Evolutionary conservation across 805 yeast genomes (phyloP).

Genomic region (Ogataea pilisensis): DNA sequence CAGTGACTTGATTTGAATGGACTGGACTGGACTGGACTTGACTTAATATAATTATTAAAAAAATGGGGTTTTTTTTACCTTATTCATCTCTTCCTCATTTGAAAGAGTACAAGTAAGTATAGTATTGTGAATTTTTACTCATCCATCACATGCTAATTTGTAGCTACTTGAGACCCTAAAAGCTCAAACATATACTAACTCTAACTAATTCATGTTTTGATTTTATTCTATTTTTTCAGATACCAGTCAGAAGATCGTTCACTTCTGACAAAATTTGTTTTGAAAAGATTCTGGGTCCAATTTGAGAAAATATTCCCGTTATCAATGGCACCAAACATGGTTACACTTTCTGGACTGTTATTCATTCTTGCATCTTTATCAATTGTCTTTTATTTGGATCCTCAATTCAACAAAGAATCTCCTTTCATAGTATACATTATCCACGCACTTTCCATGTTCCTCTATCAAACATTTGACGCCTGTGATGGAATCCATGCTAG

Average conservation of each 20-base stretch:
- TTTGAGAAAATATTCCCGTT: slow-evolving; percentile 74
- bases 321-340: slow-evolving; percentile 90
- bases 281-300: slow-evolving; percentile 78
- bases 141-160: too few relatives aligned
- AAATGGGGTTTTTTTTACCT: slow-evolving; percentile 49
- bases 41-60: too few relatives aligned
- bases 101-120: slow-evolving; percentile 42
- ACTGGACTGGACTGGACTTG: too few relatives aligned
- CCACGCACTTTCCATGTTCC: slow-evolving; percentile 77
- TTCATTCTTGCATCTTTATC: slow-evolving; percentile 64
- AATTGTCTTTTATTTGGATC: slow-evolving; percentile 70
- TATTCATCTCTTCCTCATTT: slow-evolving; percentile 38
- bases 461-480: slow-evolving; percentile 94
- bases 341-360: slow-evolving; percentile 73
- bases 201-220: neutral
- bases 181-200: too few relatives aligned
- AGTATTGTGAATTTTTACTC: too few relatives aligned
- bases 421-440: slow-evolving; percentile 77
- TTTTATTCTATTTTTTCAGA: too few relatives aligned
- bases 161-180: neutral
- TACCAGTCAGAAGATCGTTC: slow-evolving; percentile 82
- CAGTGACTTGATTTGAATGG: too few relatives aligned
- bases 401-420: slow-evolving; percentile 49
- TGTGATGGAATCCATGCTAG: slow-evolving; percentile 96
- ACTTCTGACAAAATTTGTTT: slow-evolving; percentile 62